These are phyloP conservation scores for Fusarium nanum DNA, from an alignment of 2,329 filamentous ascomycete species.

Conservation along the genomic window DNA sequence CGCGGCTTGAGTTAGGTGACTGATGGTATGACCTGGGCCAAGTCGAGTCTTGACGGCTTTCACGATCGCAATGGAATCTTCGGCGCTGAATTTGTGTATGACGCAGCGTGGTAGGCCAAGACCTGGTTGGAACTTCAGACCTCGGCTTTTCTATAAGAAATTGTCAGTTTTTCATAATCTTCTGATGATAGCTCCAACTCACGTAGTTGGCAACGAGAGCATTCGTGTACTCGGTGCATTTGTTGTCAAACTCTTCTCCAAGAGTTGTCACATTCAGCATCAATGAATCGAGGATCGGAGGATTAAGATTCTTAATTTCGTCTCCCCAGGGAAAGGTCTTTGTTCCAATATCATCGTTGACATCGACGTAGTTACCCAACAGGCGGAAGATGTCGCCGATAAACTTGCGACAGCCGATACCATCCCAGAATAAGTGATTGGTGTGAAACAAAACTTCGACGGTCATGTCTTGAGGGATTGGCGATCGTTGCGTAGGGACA, in stretches of 20 bases:
- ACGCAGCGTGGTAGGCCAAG: not conserved
- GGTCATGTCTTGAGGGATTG: not conserved
- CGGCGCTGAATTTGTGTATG: not conserved
- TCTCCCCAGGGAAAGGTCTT: not conserved
- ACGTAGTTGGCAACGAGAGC: not conserved
- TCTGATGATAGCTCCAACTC: accelerated
- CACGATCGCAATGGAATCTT: not conserved
- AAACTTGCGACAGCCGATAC: not conserved
- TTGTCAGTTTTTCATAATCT: not conserved
- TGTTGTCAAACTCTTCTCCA: not conserved
- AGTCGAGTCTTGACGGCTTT: not conserved
- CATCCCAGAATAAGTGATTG: not conserved
- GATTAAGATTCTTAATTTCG: not conserved
- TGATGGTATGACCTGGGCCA: not conserved
- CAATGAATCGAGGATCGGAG: not conserved
- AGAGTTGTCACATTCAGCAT: not conserved
- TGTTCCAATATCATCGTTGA: accelerated
- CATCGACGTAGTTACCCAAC: not conserved
- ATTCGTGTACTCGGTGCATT: not conserved
- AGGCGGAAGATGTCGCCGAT: not conserved
- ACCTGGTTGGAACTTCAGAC: not conserved
- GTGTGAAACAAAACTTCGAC: not conserved
- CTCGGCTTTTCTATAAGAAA: not conserved
- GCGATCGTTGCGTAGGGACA: not conserved
- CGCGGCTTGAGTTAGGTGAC: not conserved